These are phyloP conservation scores for Colletotrichum higginsianum DNA, from an alignment of 2,329 filamentous ascomycete species.

Conservation along the genomic window DNA sequence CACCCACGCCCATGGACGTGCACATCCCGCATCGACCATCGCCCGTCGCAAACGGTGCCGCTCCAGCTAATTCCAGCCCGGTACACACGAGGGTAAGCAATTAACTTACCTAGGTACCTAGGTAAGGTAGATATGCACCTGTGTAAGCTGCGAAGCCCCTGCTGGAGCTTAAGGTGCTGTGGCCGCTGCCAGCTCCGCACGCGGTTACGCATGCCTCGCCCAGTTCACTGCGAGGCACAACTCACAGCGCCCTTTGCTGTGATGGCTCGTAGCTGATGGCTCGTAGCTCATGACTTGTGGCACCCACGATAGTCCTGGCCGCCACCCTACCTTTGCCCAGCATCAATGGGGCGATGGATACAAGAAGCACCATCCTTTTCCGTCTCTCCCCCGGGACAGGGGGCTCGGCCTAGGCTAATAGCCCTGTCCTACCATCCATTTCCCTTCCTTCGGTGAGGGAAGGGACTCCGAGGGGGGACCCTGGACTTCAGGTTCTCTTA, in stretches of 20 bases:
- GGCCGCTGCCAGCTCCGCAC: conserved; percentile 31
- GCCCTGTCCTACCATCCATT: conserved; percentile 21
- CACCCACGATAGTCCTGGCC: conserved; percentile 16
- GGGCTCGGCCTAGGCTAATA: conserved; percentile 5
- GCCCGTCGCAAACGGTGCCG: conserved; percentile 31
- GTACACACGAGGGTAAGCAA: conserved; percentile 34
- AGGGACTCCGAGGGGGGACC: conserved; percentile 12
- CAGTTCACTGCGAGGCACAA: background rate
- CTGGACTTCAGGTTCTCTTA: conserved; percentile 10
- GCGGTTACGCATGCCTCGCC: conserved; percentile 6
- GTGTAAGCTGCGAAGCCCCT: background rate
- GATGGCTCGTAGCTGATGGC: too few species aligned
- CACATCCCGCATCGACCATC: conserved; percentile 13
- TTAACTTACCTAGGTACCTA: background rate
- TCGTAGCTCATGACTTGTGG: background rate
- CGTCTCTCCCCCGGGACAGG: conserved; percentile 30
- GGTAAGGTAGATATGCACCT: too few species aligned
- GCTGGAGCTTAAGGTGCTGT: conserved; percentile 16
- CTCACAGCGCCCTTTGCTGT: background rate
- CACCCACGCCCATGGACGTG: conserved; percentile 17
- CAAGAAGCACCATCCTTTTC: conserved; percentile 36
- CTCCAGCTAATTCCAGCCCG: conserved; percentile 24
- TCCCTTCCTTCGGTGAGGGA: conserved; percentile 25
- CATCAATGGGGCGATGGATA: conserved; percentile 6
- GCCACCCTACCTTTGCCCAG: background rate